Evolutionary conservation across 768 basidiomycete genomes (phyloP), one percentile per base, ranked within the genome.

Genomic region (Candolleomyces aberdarensis): DNA sequence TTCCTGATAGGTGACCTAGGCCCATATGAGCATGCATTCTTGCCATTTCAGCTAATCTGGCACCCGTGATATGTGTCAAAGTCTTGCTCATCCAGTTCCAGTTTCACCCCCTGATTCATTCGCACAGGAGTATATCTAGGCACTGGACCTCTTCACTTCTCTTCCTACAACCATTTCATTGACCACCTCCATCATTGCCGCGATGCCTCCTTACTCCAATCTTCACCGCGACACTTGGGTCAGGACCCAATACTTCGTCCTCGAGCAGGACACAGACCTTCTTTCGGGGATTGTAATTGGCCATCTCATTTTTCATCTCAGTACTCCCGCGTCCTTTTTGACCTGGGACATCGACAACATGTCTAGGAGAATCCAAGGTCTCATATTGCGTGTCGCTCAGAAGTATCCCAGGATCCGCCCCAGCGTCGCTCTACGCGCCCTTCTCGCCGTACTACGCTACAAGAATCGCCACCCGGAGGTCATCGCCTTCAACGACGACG

Each of bases 11-110:
- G 53, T 55, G 32, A 55, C 53, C 53, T 11, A 55, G 54, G 54
- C 41, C 40, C 39, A 56, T 56, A 56, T 56, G 54, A 56, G 41
- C 41, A 56, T 56, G 54, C 44, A 36, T 36, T 36, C 36, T 36
- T 5, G 36, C 36, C 36, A 36, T 36, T 7, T 7, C 36, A 6
- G 5, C 11, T 7, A 36, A 8, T 8, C 36, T 36, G 5, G 11
- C 36, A 36, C 36, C 36, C 11, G 36, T 11, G 36, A 36, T 36
- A 7, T 36, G 2, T 8, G 36, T 36, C 36, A 11, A 36, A 36
- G 36, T 36, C 36, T 36, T 6, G 36, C 36, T 36, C 36, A 36
- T 36, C 36, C 8, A 36, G 36, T 36, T 36, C 36, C 36, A 36
- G 36, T 36, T 36, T 36, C 36, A 36, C 36, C 36, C 36, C 36